Base-by-base conservation (phyloP, 805 yeast species). In the Blastobotrys americana region DNA sequence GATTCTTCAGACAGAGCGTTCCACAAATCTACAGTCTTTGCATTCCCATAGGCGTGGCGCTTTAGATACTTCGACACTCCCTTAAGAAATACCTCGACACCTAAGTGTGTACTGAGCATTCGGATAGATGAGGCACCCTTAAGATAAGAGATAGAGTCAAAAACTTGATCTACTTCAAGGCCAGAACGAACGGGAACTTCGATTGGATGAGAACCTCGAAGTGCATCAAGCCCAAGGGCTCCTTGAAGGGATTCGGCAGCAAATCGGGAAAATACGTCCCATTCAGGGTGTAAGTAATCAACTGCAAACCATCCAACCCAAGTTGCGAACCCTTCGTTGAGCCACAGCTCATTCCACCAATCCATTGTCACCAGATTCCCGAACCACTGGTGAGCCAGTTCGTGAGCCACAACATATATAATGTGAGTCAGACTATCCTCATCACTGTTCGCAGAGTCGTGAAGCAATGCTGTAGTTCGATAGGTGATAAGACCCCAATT, bases 261-360 rank as follows among this genome's bases (percentile, higher is more conserved):
- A 56, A 83, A 84, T 41, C 75, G 74, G 60, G 83, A 84, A 85
- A 87, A 84, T 33, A 84, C 90, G 58, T 82, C 81, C 90, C 93
- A 84, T 51, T 83, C 87, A 22, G 93, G 93, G 64, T 76, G 78
- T 58, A 83, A 73, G 38, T 78, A 66, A 65, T 84, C 80, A 63
- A 86, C 80, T 6, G 89, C 82, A 59, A 77, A 81, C 88, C 90
- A 84, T 3, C 90, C 84, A 82, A 82, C 83, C 86, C 90, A 84
- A 43, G 94, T 84, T 40, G 95, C 95, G 55, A 84, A 85, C 38
- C 93, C 90, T 68, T 84, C 95, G 61, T 84, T 84, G 56, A 84
- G 74, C 90, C 93, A 84, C 57, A 84, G 73, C 53, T 86, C 90
- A 64, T 83, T 86, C 95, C 95, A 84, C 82, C 86, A 84, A 59